Evolutionary conservation across 257 asterid genomes (phyloP), one percentile per base, ranked within the genome.

Genomic region (Solanum bulbocastanum): DNA sequence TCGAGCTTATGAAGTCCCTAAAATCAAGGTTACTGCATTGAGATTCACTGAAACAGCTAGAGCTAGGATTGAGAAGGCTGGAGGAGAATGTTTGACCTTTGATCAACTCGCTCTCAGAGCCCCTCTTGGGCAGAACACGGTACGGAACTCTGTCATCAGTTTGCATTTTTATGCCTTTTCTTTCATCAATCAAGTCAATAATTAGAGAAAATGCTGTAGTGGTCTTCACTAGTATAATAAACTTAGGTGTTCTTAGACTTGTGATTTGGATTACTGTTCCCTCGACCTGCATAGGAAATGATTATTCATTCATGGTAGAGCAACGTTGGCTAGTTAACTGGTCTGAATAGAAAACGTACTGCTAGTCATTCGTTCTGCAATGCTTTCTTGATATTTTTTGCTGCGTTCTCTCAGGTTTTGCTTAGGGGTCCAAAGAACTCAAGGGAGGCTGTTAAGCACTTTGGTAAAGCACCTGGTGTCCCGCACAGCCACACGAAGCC

Each of bases 401-500:
- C 5, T 60, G 13, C 37, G 36, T 52, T 60, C 56, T 30, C n/a
- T 72, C 93, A 96, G 99, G 96, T 96, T 1, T 96, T 96, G 27
- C 91, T 96, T 89, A 92, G 99, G 87, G 98, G 99, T 9, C 92
- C 98, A 3, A 87, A 93, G 73, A 96, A 95, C 88, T 93, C 98
- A 3, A 94, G 99, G 71, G 98, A 96, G 89, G 98, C 98, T 27
- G 98, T 95, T 88, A 96, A 90, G 90, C 99, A 96, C 94, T 96
- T 96, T 88, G 99, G 99, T 30, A 96, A 95, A 33, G 99, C 99
- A 66, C 99, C 99, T 46, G 99, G 99, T 89, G 99, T 96, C 20
- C 98, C 99, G 1, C 96, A 94, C 95, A 96, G 99, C 88, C 98
- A 95, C 91, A 94, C 98, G 76, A 96, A 96, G 93, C 99, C 98